Evolutionary conservation across 306 rosid species (phyloP).

Genomic region (Dalbergia cochinchinensis): DNA sequence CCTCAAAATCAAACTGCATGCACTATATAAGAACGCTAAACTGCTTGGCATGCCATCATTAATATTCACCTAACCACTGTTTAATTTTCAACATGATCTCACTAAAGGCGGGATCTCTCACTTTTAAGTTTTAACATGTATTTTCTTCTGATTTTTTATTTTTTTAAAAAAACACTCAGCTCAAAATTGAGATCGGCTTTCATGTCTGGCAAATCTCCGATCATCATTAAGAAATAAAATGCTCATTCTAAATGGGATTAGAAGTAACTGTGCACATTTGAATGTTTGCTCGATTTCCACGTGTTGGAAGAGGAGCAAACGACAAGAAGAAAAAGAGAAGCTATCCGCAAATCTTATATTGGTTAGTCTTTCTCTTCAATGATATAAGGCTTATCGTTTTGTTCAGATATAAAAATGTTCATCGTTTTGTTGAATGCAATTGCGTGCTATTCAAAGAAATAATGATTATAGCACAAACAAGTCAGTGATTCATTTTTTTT

Average conservation of each 20-base stretch:
- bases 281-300: conserved; percentile 34
- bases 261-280: background rate
- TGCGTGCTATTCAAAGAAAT: conserved; percentile 21
- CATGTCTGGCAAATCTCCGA: conserved; percentile 5
- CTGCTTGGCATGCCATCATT: conserved; percentile 13
- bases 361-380: background rate
- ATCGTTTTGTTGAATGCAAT: conserved; percentile 2
- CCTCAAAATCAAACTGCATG: background rate
- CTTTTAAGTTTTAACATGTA: conserved; percentile 15
- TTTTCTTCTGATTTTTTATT: background rate
- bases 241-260: background rate
- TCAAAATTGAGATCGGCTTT: background rate
- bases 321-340: conserved; percentile 19
- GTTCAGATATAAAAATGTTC: background rate
- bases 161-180: conserved; percentile 22
- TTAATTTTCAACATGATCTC: conserved; percentile 13
- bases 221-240: conserved; percentile 9
- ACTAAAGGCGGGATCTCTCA: conserved; percentile 10
- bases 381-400: conserved; percentile 9
- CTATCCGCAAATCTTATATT: background rate
- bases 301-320: conserved; percentile 37
- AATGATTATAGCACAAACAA: background rate
- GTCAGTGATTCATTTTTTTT: background rate
- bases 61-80: conserved; percentile 10
- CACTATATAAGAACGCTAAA: background rate